phyloP scores from a whole-genome alignment of 2,329 filamentous ascomycete genomes.

The Cladophialophora chaetospira region DNA sequence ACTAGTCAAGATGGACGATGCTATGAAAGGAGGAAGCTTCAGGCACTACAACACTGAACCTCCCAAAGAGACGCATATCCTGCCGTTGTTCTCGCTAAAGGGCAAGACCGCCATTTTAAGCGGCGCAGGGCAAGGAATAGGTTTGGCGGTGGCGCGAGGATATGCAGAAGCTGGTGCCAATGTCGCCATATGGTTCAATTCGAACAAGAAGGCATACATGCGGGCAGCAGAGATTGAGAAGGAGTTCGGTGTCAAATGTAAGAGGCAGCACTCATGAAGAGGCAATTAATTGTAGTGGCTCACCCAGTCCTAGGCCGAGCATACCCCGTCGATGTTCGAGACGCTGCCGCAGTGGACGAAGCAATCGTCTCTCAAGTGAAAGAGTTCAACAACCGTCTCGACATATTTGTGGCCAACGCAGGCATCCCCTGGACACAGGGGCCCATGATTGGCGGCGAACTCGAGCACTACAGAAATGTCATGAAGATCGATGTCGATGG shows the following conservation, averaged over 20 bases:
- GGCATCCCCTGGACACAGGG: conserved; percentile 74
- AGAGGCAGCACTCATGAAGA: neutral
- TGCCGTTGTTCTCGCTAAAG: conserved; percentile 69
- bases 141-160: conserved; percentile 64
- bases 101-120: conserved; percentile 71
- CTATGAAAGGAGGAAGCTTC: conserved; percentile 52
- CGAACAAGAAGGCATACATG: conserved; percentile 54
- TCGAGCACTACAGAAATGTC: conserved; percentile 67
- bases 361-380: conserved; percentile 45
- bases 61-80: conserved; percentile 53
- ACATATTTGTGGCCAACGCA: conserved; percentile 78
- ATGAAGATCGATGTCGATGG: conserved; percentile 73
- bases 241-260: conserved; percentile 3
- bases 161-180: conserved; percentile 72
- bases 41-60: conserved; percentile 58
- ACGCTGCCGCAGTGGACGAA: neutral
- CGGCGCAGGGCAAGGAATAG: conserved; percentile 70
- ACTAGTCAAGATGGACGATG: conserved; percentile 39
- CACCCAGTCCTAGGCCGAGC: neutral
- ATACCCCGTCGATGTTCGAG: conserved; percentile 6
- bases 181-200: conserved; percentile 72
- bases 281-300: neutral
- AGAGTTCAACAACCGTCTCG: conserved; percentile 74
- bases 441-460: conserved; percentile 63
- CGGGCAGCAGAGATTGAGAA: neutral